These are phyloP conservation scores for Gossypium mustelinum DNA, from an alignment of 345 rosid genomes.

Conservation along the genomic window DNA sequence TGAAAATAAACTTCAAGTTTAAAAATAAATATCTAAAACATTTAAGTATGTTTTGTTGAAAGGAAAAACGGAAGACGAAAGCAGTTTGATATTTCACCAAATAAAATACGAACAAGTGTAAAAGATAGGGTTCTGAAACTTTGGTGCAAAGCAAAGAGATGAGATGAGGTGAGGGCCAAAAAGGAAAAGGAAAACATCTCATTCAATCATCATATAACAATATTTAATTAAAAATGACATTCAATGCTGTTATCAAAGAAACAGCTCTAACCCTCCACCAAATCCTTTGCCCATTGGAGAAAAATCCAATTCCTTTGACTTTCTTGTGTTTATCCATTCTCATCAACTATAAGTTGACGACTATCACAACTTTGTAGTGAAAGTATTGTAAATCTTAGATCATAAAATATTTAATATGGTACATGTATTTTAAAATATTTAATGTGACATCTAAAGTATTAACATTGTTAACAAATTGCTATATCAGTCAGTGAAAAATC, in stretches of 20 bases:
- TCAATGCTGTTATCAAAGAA: constrained; percentile 1
- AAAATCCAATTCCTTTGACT: background rate
- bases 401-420: too few relatives aligned
- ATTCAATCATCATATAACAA: background rate
- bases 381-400: too few relatives aligned
- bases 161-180: background rate
- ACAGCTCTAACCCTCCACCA: background rate
- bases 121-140: background rate
- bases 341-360: background rate
- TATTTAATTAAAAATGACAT: background rate
- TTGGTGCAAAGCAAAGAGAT: background rate
- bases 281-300: background rate
- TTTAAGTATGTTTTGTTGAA: background rate
- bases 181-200: background rate
- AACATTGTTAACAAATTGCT: fast-evolving
- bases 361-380: background rate
- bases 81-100: background rate
- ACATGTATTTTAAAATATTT: too few relatives aligned
- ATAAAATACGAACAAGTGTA: background rate
- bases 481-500: too few relatives aligned
- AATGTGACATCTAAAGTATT: too few relatives aligned
- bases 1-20: background rate
- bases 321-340: background rate
- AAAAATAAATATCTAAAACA: too few relatives aligned
- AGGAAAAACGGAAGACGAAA: background rate